Evolutionary conservation across 2,329 filamentous ascomycete species (phyloP).

Genomic region (Cercospora sesami): DNA sequence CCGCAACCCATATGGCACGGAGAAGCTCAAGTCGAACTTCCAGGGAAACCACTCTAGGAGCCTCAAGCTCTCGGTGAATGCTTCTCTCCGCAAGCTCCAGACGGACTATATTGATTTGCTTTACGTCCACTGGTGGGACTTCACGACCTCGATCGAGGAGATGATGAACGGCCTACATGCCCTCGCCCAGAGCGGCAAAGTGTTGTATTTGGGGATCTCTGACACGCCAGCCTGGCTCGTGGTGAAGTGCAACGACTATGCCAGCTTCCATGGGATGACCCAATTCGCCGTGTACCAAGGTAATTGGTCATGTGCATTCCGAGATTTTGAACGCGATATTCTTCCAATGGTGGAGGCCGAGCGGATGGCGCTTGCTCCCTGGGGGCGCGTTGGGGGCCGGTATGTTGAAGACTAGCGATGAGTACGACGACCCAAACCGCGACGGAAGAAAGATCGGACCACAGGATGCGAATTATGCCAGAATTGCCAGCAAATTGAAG

Average conservation of each 20-base stretch:
- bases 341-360: constrained; percentile 47
- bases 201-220: constrained; percentile 66
- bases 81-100: constrained; percentile 54
- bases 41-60: constrained; percentile 63
- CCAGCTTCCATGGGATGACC: constrained; percentile 61
- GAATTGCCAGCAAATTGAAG: constrained; percentile 59
- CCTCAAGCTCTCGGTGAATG: constrained; percentile 52
- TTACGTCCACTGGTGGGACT: constrained; percentile 59
- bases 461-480: constrained; percentile 47
- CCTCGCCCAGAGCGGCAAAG: constrained; percentile 61
- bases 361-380: constrained; percentile 60
- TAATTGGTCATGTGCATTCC: constrained; percentile 40
- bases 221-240: constrained; percentile 66
- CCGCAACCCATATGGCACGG: constrained; percentile 32
- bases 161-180: constrained; percentile 68
- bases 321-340: constrained; percentile 50
- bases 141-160: constrained; percentile 61
- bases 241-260: constrained; percentile 48
- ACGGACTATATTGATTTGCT: constrained; percentile 67
- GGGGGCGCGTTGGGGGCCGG: constrained; percentile 48
- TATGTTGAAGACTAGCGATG: constrained; percentile 23
- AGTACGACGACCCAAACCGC: constrained; percentile 37
- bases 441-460: constrained; percentile 39
- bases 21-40: constrained; percentile 28
- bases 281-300: constrained; percentile 41